Base-by-base conservation (phyloP, 768 basidiomycete genomes). In the Calocera cornea region DNA sequence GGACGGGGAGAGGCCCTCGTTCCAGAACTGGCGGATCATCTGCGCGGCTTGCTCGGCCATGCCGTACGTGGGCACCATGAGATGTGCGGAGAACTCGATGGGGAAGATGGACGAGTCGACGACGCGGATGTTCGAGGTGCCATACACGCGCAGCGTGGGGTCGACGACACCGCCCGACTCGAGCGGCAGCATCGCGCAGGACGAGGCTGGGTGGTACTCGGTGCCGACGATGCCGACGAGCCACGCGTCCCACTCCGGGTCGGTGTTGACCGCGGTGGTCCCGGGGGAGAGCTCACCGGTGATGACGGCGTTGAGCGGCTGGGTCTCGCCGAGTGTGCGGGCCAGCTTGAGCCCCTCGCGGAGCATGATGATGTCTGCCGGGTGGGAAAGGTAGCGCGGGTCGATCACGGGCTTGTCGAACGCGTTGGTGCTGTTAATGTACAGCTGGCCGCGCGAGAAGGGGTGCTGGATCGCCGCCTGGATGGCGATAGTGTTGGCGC, bases 391-490 rank as follows among this genome's bases (percentile, higher is more conserved):
- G 76, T 88, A 89, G 68, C 81, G 76, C 2, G 88, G 88, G 75
- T 89, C 85, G 72, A 89, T 84, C 50, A 81, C 73, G 3, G 86
- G 86, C 27, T 77, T 71, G 67, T 83, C 82, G 75, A 89, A 90
- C 1, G 84, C 77, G 67, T 83, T 81, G 17, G 80, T 77, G 1
- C 83, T 82, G 72, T 80, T 85, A 77, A 89, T 84, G 68, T 82
- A 83, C 33, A 89, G 72, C 3, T 79, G 80, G n/a, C 88, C 88
- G 64, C 84, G 81, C 40, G 82, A 86, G 73, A 84, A 78, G 1
- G 86, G 84, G 71, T 85, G 85, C 73, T 88, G 87, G 14, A 87
- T 73, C 0, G 85, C 87, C 5, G 84, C 83, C 72, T 89, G 88
- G 65, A 90, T 79, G 2, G 79, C 79, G 60, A 87, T 76, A 29